Conservation (phyloP, 2,329 filamentous ascomycete species). For the Aspergillus sp. region DNA sequence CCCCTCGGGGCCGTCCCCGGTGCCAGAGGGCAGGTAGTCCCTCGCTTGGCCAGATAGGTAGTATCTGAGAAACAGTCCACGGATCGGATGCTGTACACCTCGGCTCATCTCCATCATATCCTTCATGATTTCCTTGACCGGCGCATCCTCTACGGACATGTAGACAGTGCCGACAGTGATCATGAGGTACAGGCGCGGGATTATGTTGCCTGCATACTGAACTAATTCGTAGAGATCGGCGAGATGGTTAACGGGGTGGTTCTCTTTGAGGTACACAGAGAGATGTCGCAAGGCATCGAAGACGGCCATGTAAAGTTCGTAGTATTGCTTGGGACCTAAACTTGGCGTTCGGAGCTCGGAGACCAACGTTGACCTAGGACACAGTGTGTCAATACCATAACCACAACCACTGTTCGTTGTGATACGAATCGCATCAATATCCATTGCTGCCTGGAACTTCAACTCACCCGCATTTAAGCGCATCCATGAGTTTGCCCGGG, state of each 20-base stretch:
- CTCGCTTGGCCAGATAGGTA: conserved; percentile 94
- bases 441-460: conserved; percentile 32
- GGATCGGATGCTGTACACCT: conserved; percentile 94
- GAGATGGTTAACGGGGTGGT: conserved; percentile 95
- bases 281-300: conserved; percentile 97
- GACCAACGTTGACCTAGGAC: conserved; percentile 84
- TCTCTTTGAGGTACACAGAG: conserved; percentile 94
- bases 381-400: background rate
- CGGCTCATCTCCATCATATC: conserved; percentile 99
- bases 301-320: conserved; percentile 98
- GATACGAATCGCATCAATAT: background rate
- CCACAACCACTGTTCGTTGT: background rate
- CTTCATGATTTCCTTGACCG: conserved; percentile 99
- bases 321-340: conserved; percentile 98
- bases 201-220: conserved; percentile 97
- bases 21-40: conserved; percentile 80
- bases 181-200: conserved; percentile 96
- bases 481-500: conserved; percentile 98
- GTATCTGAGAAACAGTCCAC: conserved; percentile 92
- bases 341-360: conserved; percentile 98
- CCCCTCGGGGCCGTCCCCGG: conserved; percentile 88
- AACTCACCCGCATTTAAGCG: conserved; percentile 96
- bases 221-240: conserved; percentile 97
- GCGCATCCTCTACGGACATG: conserved; percentile 97
- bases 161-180: conserved; percentile 98